Evolutionary conservation across 768 basidiomycete genomes (phyloP).

Genomic region (Cystofilobasidium bisporidii): DNA sequence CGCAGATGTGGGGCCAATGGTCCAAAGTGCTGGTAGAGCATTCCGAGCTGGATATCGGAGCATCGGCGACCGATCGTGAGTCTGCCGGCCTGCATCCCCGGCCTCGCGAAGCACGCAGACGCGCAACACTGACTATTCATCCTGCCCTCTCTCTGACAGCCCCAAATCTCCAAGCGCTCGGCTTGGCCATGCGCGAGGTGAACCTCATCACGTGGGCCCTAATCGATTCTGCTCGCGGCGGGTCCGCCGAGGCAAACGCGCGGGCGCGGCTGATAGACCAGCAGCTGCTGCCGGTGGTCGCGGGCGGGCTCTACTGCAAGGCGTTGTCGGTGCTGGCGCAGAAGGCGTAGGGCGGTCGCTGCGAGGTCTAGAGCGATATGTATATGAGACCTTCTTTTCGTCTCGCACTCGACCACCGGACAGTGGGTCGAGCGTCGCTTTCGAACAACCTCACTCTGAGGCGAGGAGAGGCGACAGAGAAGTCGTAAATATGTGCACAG

Average conservation of each 20-base stretch:
- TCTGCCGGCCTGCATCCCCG: not conserved
- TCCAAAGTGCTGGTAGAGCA: not conserved
- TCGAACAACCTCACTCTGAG: too few species aligned
- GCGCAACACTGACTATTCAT: not conserved
- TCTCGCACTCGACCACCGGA: too few species aligned
- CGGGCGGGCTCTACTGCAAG: conserved; percentile 1
- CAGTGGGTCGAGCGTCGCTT: too few species aligned
- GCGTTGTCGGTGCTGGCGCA: not conserved
- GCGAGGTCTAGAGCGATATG: too few species aligned
- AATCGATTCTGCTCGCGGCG: not conserved
- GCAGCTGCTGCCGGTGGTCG: not conserved
- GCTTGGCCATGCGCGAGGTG: not conserved
- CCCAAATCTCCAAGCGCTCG: not conserved
- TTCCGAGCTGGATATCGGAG: not conserved
- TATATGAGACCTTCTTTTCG: not conserved
- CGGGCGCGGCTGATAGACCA: not conserved
- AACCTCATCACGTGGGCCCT: not conserved
- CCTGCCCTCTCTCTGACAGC: not conserved
- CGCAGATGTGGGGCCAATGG: not conserved
- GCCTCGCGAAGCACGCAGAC: too few species aligned
- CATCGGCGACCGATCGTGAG: not conserved
- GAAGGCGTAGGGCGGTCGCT: not conserved
- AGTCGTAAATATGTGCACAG: too few species aligned
- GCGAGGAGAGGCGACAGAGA: too few species aligned
- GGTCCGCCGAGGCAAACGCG: not conserved